Percentiles rank a stretch among this genome's conserved stretches.
phyloP scores from a whole-genome alignment of 441 rosid genomes.

The Mallotus repandus region DNA sequence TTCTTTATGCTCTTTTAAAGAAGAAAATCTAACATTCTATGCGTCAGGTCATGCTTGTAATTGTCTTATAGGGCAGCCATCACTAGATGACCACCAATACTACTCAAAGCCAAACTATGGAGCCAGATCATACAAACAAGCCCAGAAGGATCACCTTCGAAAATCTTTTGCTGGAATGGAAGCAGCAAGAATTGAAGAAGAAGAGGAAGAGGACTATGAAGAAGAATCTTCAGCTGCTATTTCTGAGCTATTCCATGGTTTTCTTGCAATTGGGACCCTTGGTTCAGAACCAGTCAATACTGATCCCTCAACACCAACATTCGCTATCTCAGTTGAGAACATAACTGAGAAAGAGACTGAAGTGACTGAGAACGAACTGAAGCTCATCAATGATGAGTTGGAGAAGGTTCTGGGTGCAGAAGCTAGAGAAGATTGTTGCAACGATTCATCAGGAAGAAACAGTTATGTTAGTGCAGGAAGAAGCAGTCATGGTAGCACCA shows the following conservation, averaged over 20 bases:
- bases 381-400: constrained; percentile 68
- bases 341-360: constrained; percentile 71
- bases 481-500: constrained; percentile 77
- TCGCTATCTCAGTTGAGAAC: constrained; percentile 58
- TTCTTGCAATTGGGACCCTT: constrained; percentile 77
- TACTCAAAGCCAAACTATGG: constrained; percentile 46
- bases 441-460: constrained; percentile 70
- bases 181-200: constrained; percentile 44
- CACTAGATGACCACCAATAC: constrained; percentile 56
- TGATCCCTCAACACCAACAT: constrained; percentile 68
- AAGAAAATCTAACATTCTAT: constrained; percentile 8
- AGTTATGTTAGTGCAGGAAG: constrained; percentile 71
- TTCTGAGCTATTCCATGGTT: constrained; percentile 72
- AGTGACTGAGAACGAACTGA: constrained; percentile 68
- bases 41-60: constrained; percentile 52
- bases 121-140: constrained; percentile 40
- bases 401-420: constrained; percentile 71
- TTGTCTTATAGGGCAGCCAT: constrained; percentile 61
- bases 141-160: constrained; percentile 41
- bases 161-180: constrained; percentile 56
- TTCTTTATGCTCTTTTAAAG: neutral
- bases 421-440: constrained; percentile 55
- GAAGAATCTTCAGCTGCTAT: constrained; percentile 54
- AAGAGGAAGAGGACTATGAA: constrained; percentile 47
- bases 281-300: constrained; percentile 53